Conservation (phyloP, 2,329 filamentous ascomycete species). For the Sporothrix mexicana region DNA sequence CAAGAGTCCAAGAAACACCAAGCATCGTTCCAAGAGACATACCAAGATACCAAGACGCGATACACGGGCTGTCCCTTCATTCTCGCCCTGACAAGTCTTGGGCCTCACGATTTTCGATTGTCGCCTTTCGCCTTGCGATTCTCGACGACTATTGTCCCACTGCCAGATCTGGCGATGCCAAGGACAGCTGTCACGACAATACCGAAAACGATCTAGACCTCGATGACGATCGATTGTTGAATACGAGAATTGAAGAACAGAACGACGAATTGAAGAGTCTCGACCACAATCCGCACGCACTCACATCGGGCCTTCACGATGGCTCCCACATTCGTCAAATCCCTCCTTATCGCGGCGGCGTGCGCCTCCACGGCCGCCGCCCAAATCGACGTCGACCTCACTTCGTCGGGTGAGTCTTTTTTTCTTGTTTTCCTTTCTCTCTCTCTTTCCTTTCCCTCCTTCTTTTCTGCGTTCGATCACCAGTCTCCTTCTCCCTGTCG, state of each 20-base stretch:
- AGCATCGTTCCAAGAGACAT: conserved; percentile 23
- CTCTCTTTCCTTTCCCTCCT: not conserved
- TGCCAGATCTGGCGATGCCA: conserved; percentile 12
- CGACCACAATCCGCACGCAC: not conserved
- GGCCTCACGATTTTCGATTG: not conserved
- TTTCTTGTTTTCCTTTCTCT: not conserved
- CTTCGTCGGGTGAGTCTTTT: conserved; percentile 31
- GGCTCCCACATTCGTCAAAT: conserved; percentile 28
- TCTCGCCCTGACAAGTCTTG: not conserved
- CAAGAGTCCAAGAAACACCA: conserved; percentile 20
- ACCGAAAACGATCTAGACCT: conserved; percentile 1
- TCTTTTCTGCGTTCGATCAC: not conserved
- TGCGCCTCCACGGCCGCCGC: conserved; percentile 34
- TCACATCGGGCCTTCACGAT: not conserved
- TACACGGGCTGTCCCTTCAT: conserved; percentile 10
- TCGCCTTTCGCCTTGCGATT: not conserved
- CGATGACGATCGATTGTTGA: not conserved
- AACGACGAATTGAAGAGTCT: not conserved
- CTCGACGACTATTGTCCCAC: not conserved
- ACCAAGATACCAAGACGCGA: conserved; percentile 4
- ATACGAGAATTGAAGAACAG: not conserved
- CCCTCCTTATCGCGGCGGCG: conserved; percentile 33
- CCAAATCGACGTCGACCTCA: conserved; percentile 35
- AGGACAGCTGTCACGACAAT: conserved; percentile 9
- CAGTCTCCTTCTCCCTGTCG: not conserved